A percentile compares a stretch with the other conserved stretches of the same genome.
Evolutionary conservation across 1,284 basidiomycete species (phyloP).

Genomic region (Mycena sp.): DNA sequence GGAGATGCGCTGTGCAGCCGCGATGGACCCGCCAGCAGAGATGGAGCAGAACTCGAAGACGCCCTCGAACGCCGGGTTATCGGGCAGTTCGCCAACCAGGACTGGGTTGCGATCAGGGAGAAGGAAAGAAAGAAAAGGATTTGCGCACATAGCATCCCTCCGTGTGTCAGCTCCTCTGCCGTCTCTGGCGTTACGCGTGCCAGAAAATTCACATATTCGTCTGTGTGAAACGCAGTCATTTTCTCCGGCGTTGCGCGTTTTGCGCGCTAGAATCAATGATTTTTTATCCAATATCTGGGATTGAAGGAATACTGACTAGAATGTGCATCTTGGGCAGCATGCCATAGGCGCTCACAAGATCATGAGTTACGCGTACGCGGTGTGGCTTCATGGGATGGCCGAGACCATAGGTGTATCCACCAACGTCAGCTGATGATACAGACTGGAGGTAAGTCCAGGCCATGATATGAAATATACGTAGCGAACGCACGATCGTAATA

Average conservation of each 20-base stretch:
- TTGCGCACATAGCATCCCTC: constrained; percentile 81
- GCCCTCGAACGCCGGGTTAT: constrained; percentile 97
- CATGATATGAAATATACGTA: constrained; percentile 2
- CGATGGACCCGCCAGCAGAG: constrained; percentile 94
- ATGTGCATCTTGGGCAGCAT: constrained; percentile 91
- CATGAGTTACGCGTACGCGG: constrained; percentile 92
- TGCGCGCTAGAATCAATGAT: constrained; percentile 65
- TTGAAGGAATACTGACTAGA: constrained; percentile 61
- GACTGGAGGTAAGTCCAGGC: too few species aligned
- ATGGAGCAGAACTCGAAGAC: constrained; percentile 98
- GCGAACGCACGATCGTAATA: constrained; percentile 64
- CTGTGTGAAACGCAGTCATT: constrained; percentile 96
- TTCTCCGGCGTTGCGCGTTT: constrained; percentile 69
- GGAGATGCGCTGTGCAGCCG: constrained; percentile 80
- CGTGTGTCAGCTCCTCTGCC: constrained; percentile 83
- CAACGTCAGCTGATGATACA: constrained; percentile 80
- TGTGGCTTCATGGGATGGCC: constrained; percentile 97
- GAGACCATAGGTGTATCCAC: constrained; percentile 86
- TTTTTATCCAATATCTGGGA: constrained; percentile 53
- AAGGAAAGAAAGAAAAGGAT: not conserved
- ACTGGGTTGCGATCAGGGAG: constrained; percentile 53
- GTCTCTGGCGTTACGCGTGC: constrained; percentile 91
- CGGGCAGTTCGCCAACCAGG: constrained; percentile 80
- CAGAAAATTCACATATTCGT: constrained; percentile 96
- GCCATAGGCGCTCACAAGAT: constrained; percentile 90